These are phyloP conservation scores for Chaetomiaceae sp. DNA, from an alignment of 2,329 filamentous ascomycete genomes.

Conservation along the genomic window DNA sequence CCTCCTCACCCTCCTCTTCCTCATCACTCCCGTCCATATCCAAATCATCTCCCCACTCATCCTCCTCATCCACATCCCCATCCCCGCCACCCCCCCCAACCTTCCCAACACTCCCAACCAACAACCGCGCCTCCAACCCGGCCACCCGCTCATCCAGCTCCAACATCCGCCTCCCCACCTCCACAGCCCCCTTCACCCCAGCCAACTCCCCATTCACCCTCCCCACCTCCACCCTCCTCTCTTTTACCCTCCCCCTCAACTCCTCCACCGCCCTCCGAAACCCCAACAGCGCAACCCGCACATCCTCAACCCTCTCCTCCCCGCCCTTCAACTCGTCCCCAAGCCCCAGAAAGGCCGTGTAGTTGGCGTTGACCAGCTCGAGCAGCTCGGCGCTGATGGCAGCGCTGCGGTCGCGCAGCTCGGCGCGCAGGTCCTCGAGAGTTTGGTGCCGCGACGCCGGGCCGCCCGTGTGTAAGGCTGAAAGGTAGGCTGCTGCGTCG, in stretches of 20 bases:
- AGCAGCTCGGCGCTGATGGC: constrained; percentile 80
- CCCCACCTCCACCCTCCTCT: constrained; percentile 44
- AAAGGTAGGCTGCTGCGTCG: constrained; percentile 76
- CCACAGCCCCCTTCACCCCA: constrained; percentile 58
- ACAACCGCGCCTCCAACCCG: constrained; percentile 59
- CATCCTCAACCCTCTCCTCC: constrained; percentile 85
- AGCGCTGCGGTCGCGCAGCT: constrained; percentile 75
- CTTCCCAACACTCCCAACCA: constrained; percentile 39
- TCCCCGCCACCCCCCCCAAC: constrained; percentile 26
- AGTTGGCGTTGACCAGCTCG: constrained; percentile 93
- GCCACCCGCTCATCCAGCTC: constrained; percentile 61
- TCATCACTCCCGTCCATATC: constrained; percentile 29
- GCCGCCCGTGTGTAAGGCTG: constrained; percentile 29
- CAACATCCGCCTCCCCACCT: constrained; percentile 56
- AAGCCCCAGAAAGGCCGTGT: constrained; percentile 81
- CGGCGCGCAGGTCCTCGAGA: constrained; percentile 83
- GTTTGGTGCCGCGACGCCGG: constrained; percentile 79
- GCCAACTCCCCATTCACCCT: constrained; percentile 52
- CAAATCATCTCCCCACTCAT: constrained; percentile 29
- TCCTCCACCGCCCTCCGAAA: constrained; percentile 79
- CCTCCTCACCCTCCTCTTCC: constrained; percentile 31
- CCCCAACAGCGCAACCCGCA: constrained; percentile 78
- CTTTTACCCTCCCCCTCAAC: constrained; percentile 61
- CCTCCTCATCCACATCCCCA: constrained; percentile 28
- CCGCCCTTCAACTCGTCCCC: constrained; percentile 79